Evolutionary conservation across 2,329 filamentous ascomycete species (phyloP).

Genomic region (Alternaria brassicae): DNA sequence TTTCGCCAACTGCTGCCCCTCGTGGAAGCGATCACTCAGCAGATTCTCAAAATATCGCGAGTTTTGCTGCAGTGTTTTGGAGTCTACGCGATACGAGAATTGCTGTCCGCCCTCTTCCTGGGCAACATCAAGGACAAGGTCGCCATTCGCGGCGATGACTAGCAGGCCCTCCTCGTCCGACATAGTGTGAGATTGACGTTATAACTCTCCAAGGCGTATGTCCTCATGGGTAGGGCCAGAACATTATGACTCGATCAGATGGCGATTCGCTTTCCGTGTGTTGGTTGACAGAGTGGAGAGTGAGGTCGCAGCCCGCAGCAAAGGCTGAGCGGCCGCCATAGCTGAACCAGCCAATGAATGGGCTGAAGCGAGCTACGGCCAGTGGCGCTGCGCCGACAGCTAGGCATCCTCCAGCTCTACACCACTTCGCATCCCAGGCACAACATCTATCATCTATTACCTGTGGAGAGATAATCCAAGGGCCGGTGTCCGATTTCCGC

Average conservation of each 20-base stretch:
- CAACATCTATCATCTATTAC: background rate
- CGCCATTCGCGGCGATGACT: conserved; percentile 64
- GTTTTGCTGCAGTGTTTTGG: conserved; percentile 63
- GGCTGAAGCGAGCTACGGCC: conserved; percentile 1
- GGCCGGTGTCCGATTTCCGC: background rate
- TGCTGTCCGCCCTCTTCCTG: conserved; percentile 67
- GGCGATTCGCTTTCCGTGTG: conserved; percentile 21
- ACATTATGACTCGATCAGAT: conserved; percentile 48
- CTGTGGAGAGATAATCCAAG: rapidly evolving
- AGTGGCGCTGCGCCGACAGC: conserved; percentile 4
- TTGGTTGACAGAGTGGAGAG: conserved; percentile 1
- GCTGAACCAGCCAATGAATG: conserved; percentile 16
- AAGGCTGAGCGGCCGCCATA: conserved; percentile 4
- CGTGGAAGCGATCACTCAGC: conserved; percentile 69
- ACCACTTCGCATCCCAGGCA: background rate
- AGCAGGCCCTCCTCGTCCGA: conserved; percentile 50
- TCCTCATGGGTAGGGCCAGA: conserved; percentile 59
- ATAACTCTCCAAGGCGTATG: conserved; percentile 27
- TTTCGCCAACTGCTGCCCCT: conserved; percentile 64
- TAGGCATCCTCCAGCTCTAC: background rate
- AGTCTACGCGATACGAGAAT: conserved; percentile 68
- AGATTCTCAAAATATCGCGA: conserved; percentile 76
- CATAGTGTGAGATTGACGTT: conserved; percentile 24
- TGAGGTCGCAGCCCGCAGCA: conserved; percentile 19
- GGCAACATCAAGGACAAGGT: conserved; percentile 70